Evolutionary conservation across 345 rosid genomes (phyloP).

Genomic region (Dimocarpus longan): DNA sequence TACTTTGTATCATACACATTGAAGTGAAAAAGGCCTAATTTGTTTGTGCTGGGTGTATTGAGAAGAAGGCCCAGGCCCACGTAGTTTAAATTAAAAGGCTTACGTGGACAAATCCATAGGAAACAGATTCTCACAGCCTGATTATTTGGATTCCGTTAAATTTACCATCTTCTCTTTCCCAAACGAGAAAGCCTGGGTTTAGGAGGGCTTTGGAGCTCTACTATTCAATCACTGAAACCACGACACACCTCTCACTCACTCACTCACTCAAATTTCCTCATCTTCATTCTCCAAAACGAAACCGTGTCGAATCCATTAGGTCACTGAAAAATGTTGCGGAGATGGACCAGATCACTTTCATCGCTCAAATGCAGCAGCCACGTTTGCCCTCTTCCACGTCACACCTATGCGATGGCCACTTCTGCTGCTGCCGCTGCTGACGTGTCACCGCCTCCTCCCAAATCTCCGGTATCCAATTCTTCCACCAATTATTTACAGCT

Average conservation of each 20-base stretch:
- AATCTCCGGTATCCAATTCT: conserved; percentile 41
- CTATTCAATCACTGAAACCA: neutral
- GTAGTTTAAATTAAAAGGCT: neutral
- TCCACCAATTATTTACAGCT: neutral
- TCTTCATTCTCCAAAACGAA: neutral
- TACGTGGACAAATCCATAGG: neutral
- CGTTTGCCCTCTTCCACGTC: conserved; percentile 31
- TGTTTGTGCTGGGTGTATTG: too few relatives aligned
- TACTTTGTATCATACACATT: too few relatives aligned
- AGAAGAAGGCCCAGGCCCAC: neutral
- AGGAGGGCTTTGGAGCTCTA: neutral
- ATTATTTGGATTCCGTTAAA: neutral
- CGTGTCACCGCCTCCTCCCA: conserved; percentile 42
- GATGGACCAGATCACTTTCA: conserved; percentile 53
- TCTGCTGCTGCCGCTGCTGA: conserved; percentile 38
- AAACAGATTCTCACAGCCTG: neutral
- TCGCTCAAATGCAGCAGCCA: conserved; percentile 33
- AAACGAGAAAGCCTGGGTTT: neutral
- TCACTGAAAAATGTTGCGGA: conserved; percentile 45
- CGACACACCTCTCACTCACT: neutral
- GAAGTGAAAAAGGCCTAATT: too few relatives aligned
- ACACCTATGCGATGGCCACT: conserved; percentile 44
- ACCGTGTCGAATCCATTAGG: neutral
- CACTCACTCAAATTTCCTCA: too few relatives aligned
- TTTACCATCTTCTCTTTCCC: neutral